Base-by-base conservation (phyloP, 257 asterid genomes). In the Avicennia marina region DNA sequence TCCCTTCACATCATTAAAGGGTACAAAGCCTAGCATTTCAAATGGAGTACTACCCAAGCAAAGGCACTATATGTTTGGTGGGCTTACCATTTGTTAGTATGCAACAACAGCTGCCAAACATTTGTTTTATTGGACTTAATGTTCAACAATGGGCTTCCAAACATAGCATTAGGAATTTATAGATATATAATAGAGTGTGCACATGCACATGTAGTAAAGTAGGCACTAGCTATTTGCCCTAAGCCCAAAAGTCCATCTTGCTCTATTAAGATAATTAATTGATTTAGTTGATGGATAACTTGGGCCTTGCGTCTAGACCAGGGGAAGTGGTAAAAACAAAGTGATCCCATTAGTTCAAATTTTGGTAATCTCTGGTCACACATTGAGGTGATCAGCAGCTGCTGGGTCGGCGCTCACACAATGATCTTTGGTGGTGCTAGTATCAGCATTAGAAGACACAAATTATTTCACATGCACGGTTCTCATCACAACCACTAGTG, bases 201-300 rank as follows among this genome's bases (percentile, higher is more conserved):
- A n/a, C n/a, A n/a, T n/a, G n/a, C n/a, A n/a, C n/a, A n/a, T n/a
- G n/a, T n/a, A n/a, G n/a, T n/a, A n/a, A n/a, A n/a, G n/a, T n/a
- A n/a, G n/a, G n/a, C n/a, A n/a, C n/a, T n/a, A n/a, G n/a, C 53
- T 71, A 65, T 44, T 65, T 65, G 0, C 68, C 72, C 4, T 82
- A 82, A 51, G 84, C 83, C 94, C 96, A 88, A 42, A 88, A 83
- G 64, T 85, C 88, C 81, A 74, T 88, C 79, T 85, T 86, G 17
- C 86, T 73, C 25, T 80, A 69, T 7, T 79, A 59, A 2, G 94
- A 63, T 33, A 81, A 59, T 22, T 58, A 87, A 66, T 69, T 78
- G 59, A 72, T 71, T 49, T 77, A 84, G 60, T 68, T 69, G 47
- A 64, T 44, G 22, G 80, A 58, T 8, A 74, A 56, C 62, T 75